These are phyloP conservation scores for Penicillium tannophilum DNA, from an alignment of 495 filamentous ascomycete genomes.

Conservation along the genomic window DNA sequence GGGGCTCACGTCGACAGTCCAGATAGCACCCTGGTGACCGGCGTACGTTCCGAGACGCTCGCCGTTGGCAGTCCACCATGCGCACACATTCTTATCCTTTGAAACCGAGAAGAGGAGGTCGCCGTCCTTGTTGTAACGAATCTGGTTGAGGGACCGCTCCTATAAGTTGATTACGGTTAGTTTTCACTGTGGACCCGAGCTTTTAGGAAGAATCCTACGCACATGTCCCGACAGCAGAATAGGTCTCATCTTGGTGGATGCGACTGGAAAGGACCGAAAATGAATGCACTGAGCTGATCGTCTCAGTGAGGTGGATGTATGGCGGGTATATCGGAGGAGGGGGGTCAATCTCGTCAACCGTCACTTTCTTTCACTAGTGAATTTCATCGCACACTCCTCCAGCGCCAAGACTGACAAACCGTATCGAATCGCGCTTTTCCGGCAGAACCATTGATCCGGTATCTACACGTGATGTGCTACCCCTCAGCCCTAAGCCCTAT, in stretches of 20 bases:
- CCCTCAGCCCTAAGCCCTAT: slow-evolving; percentile 33
- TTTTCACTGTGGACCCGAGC: slow-evolving; percentile 22
- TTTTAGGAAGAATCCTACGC: slow-evolving; percentile 33
- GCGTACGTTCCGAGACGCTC: slow-evolving; percentile 94
- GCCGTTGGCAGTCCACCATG: slow-evolving; percentile 92
- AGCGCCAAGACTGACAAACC: slow-evolving; percentile 39
- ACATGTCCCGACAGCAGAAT: slow-evolving; percentile 94
- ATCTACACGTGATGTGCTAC: slow-evolving; percentile 35
- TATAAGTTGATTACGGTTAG: slow-evolving; percentile 27
- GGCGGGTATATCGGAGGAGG: slow-evolving; percentile 43
- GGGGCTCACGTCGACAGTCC: slow-evolving; percentile 97
- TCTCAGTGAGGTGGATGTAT: slow-evolving; percentile 33
- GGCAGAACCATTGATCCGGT: slow-evolving; percentile 32
- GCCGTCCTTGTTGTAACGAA: slow-evolving; percentile 96
- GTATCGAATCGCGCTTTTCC: slow-evolving; percentile 31
- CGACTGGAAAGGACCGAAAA: slow-evolving; percentile 15
- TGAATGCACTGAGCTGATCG: slow-evolving; percentile 22
- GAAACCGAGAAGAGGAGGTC: slow-evolving; percentile 96
- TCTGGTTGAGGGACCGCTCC: slow-evolving; percentile 97
- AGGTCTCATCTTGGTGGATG: slow-evolving; percentile 73
- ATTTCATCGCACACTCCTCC: slow-evolving; percentile 53
- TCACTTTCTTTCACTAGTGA: slow-evolving; percentile 44
- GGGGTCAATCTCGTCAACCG: slow-evolving; percentile 43
- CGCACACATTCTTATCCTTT: slow-evolving; percentile 96
- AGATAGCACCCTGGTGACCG: slow-evolving; percentile 96